Conservation (phyloP, 2,329 filamentous ascomycete species). For the Sclerotinia borealis region DNA sequence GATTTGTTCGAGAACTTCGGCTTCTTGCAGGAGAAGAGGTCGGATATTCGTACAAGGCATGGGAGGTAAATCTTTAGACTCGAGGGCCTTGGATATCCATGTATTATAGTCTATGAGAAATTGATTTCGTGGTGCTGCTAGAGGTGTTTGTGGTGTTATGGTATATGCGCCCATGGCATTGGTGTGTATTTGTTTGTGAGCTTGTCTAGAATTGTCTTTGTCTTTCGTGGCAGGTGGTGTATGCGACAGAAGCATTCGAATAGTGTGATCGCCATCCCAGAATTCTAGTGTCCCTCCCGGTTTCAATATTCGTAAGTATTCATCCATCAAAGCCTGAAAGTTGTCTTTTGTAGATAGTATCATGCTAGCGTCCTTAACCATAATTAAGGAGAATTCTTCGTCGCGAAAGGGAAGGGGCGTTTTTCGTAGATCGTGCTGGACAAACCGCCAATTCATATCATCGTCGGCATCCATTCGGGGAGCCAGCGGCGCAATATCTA, state of each 20-base stretch:
- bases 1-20: constrained; percentile 62
- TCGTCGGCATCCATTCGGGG: constrained; percentile 55
- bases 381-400: constrained; percentile 79
- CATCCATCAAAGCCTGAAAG: constrained; percentile 50
- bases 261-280: constrained; percentile 82
- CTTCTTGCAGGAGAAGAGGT: constrained; percentile 74
- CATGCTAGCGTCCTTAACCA: constrained; percentile 77
- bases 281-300: constrained; percentile 77
- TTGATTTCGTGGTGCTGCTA: constrained; percentile 73
- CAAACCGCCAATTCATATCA: constrained; percentile 81
- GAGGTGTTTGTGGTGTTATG: constrained; percentile 75
- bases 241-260: constrained; percentile 78
- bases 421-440: constrained; percentile 77
- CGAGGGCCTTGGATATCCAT: constrained; percentile 73
- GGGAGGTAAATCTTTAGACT: constrained; percentile 60
- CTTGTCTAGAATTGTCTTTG: constrained; percentile 38
- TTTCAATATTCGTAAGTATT: constrained; percentile 69
- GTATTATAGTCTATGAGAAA: constrained; percentile 78
- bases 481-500: constrained; percentile 73
- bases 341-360: constrained; percentile 47
- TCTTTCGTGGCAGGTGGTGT: constrained; percentile 43
- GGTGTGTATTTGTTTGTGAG: constrained; percentile 58
- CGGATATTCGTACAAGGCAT: constrained; percentile 75
- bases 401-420: constrained; percentile 71
- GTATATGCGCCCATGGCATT: constrained; percentile 72